Base-by-base conservation (phyloP, 345 rosid species). In the Boechera stricta region DNA sequence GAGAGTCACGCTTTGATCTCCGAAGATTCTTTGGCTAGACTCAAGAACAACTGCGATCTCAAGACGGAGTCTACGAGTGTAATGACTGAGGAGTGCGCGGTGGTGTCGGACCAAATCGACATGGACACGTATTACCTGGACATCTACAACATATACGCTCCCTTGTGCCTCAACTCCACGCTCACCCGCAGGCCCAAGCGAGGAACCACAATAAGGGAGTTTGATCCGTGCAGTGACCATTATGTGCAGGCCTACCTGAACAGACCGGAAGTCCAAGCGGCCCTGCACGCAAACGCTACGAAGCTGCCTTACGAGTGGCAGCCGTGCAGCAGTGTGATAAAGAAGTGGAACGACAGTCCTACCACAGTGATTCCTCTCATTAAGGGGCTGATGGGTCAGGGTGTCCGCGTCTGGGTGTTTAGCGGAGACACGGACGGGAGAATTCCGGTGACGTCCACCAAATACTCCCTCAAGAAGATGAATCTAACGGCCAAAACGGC, bases 381-480 rank as follows among this genome's bases (percentile, higher is more conserved):
- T 3, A 69, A 64, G 29, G 87, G 87, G 70, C 76, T 86, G 83
- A 83, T 90, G 87, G 82, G 69, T 9, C 38, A 68, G 16, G 89
- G 88, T 5, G 63, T 90, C 51, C 83, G 92, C 33, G 89, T 92
- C 5, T 90, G 97, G 97, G 72, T 94, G 29, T 94, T 83, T 86
- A 94, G 98, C 71, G 99, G 98, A 11, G 98, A 94, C 65, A 85
- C 13, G 5, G 98, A 94, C 76, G 99, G 90, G 69, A 83, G 97
- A 68, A 84, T 94, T 5, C 99, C 97, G 0, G 87, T 94, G 7
- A 90, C 94, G 13, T 94, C 99, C 7, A 89, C 98, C 61, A 75
- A 80, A 63, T 87, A 85, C 74, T 90, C 98, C 18, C 86, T 92
- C 21, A 67, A 84, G 10, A 61, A 21, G 66, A 87, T 92, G 98